These are phyloP conservation scores for Cladosporium sp. DNA, from an alignment of 2,329 filamentous ascomycete genomes.

Conservation along the genomic window DNA sequence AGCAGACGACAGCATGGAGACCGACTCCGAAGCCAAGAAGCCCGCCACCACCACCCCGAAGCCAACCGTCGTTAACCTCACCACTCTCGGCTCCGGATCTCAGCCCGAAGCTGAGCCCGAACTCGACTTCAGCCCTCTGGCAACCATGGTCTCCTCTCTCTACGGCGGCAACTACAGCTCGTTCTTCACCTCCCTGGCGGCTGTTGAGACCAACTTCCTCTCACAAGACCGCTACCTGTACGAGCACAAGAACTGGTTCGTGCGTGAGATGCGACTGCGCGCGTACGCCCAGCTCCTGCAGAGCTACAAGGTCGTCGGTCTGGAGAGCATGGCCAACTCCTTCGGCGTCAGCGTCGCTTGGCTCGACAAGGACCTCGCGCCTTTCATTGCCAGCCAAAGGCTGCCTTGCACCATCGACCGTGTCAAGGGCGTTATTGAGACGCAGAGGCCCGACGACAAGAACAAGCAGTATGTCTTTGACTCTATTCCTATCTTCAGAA, in stretches of 20 bases:
- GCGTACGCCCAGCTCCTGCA: slow-evolving; percentile 96
- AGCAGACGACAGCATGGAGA: slow-evolving; percentile 62
- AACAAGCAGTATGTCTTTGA: slow-evolving; percentile 71
- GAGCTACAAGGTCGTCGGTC: slow-evolving; percentile 93
- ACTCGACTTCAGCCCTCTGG: slow-evolving; percentile 83
- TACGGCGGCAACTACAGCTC: slow-evolving; percentile 92
- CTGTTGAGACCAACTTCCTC: slow-evolving; percentile 90
- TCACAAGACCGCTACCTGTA: slow-evolving; percentile 90
- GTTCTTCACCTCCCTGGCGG: slow-evolving; percentile 85
- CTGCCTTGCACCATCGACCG: slow-evolving; percentile 97
- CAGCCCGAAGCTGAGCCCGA: slow-evolving; percentile 59
- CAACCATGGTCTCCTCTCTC: slow-evolving; percentile 81
- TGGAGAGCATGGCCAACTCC: slow-evolving; percentile 93
- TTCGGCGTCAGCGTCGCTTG: slow-evolving; percentile 97
- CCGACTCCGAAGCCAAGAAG: slow-evolving; percentile 19
- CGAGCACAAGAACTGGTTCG: slow-evolving; percentile 95
- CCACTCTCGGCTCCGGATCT: slow-evolving; percentile 65
- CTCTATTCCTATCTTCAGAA: not conserved
- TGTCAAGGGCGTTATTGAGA: slow-evolving; percentile 95
- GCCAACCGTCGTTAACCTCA: slow-evolving; percentile 79
- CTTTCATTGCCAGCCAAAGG: slow-evolving; percentile 91
- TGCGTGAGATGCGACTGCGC: slow-evolving; percentile 94
- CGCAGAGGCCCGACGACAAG: slow-evolving; percentile 96
- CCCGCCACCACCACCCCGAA: slow-evolving; percentile 42
- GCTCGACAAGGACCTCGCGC: slow-evolving; percentile 89